phyloP scores from a whole-genome alignment of 2,329 filamentous ascomycete genomes.

The Venturia pyrina region DNA sequence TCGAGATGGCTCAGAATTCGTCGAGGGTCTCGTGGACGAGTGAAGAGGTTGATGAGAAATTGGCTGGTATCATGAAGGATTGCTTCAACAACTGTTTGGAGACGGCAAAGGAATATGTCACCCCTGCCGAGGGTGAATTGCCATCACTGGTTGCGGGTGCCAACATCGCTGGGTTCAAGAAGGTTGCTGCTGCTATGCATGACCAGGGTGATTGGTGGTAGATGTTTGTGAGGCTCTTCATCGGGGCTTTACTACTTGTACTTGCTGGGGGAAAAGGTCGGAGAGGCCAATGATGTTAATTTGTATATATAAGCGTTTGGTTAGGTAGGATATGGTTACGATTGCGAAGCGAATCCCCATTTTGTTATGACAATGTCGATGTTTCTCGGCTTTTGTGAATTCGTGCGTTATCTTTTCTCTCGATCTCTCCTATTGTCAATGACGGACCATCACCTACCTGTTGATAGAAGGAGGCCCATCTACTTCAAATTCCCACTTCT shows the following conservation, averaged over 20 bases:
- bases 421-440: neutral
- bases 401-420: neutral
- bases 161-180: constrained; percentile 97
- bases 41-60: constrained; percentile 83
- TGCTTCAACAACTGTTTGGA: constrained; percentile 83
- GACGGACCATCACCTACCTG: neutral
- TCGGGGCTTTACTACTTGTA: neutral
- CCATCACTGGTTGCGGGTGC: constrained; percentile 85
- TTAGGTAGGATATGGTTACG: neutral
- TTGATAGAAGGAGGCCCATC: no score
- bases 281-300: neutral
- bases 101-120: constrained; percentile 83
- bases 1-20: constrained; percentile 99
- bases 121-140: constrained; percentile 67
- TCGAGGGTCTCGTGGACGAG: constrained; percentile 72
- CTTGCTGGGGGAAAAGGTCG: neutral
- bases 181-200: constrained; percentile 89
- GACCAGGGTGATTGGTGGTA: constrained; percentile 89
- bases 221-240: neutral
- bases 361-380: neutral
- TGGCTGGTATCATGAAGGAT: constrained; percentile 90
- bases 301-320: neutral
- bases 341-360: neutral
- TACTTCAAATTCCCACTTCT: no score
- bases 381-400: neutral